These are phyloP conservation scores for Chalciporus chontae DNA, from an alignment of 768 basidiomycete genomes.

Conservation along the genomic window DNA sequence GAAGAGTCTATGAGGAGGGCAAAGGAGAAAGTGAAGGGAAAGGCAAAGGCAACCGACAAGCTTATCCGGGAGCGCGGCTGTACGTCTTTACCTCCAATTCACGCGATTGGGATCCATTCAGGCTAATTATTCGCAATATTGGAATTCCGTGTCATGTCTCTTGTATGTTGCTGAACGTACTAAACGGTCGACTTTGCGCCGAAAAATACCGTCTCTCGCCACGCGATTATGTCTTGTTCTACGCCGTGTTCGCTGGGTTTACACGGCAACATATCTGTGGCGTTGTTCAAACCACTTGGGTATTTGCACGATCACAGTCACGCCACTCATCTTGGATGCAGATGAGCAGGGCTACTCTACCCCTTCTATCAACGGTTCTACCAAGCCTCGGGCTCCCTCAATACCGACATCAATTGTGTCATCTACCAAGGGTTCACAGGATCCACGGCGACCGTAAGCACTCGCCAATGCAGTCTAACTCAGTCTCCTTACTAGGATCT, in stretches of 20 bases:
- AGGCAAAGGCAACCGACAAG: slow-evolving; percentile 66
- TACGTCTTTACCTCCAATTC: slow-evolving; percentile 42
- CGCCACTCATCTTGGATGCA: slow-evolving; percentile 47
- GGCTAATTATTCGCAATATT: slow-evolving; percentile 16
- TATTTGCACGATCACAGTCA: slow-evolving; percentile 28
- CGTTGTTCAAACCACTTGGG: slow-evolving; percentile 7
- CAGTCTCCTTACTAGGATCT: slow-evolving; percentile 14
- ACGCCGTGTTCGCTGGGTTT: neutral
- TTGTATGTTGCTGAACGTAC: slow-evolving; percentile 4
- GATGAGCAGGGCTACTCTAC: slow-evolving; percentile 44
- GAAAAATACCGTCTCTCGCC: slow-evolving; percentile 1
- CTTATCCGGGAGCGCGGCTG: slow-evolving; percentile 73
- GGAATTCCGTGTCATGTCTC: neutral
- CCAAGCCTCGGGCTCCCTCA: slow-evolving; percentile 48
- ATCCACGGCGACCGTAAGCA: slow-evolving; percentile 61
- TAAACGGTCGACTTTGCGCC: slow-evolving; percentile 10
- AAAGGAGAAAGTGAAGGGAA: slow-evolving; percentile 74
- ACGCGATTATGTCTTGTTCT: neutral
- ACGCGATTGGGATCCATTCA: slow-evolving; percentile 10
- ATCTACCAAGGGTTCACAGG: slow-evolving; percentile 52
- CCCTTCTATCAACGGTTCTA: slow-evolving; percentile 30
- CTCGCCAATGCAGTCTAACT: neutral
- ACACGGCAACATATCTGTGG: slow-evolving; percentile 15
- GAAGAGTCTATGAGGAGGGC: slow-evolving; percentile 74
- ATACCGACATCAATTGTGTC: slow-evolving; percentile 44